Percentiles rank a stretch among this genome's conserved stretches.
Conservation (phyloP, 345 rosid genomes). For the Turnera subulata region DNA sequence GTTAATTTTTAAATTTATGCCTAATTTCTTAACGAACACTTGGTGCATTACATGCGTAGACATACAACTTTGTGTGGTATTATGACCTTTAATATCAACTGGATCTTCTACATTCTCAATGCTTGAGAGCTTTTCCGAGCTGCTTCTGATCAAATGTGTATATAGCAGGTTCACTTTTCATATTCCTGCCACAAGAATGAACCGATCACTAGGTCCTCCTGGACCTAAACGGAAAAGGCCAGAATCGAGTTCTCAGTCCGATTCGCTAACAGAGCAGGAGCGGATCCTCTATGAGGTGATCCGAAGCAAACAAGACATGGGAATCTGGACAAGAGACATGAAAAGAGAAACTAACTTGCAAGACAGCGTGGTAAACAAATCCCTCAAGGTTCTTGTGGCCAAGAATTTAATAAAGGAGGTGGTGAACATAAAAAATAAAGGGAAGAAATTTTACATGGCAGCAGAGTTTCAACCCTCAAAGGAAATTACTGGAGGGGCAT, state of each 20-base stretch:
- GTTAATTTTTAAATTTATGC: too few relatives aligned
- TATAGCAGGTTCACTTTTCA: background rate
- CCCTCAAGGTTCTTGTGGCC: slow-evolving; percentile 38
- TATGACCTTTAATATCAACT: background rate
- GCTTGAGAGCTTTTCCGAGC: background rate
- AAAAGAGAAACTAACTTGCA: slow-evolving; percentile 41
- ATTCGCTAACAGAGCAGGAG: slow-evolving; percentile 49
- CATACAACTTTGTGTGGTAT: background rate
- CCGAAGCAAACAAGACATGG: slow-evolving; percentile 51
- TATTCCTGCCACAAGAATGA: slow-evolving; percentile 12
- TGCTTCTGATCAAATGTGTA: background rate
- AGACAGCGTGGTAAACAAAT: slow-evolving; percentile 29
- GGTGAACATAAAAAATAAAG: slow-evolving; percentile 53
- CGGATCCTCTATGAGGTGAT: slow-evolving; percentile 37
- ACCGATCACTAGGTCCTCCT: slow-evolving; percentile 1
- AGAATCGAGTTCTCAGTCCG: slow-evolving; percentile 28
- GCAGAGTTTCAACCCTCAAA: slow-evolving; percentile 58
- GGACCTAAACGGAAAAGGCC: slow-evolving; percentile 51
- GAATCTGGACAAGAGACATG: slow-evolving; percentile 47
- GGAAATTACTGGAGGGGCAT: slow-evolving; percentile 73
- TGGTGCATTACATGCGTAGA: too few relatives aligned
- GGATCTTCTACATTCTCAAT: background rate
- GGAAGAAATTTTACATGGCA: slow-evolving; percentile 50
- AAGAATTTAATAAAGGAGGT: slow-evolving; percentile 59
- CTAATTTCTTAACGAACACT: too few relatives aligned